Base-by-base conservation (phyloP, 352 stramenopile species). In the Globisporangium uncinulatum region DNA sequence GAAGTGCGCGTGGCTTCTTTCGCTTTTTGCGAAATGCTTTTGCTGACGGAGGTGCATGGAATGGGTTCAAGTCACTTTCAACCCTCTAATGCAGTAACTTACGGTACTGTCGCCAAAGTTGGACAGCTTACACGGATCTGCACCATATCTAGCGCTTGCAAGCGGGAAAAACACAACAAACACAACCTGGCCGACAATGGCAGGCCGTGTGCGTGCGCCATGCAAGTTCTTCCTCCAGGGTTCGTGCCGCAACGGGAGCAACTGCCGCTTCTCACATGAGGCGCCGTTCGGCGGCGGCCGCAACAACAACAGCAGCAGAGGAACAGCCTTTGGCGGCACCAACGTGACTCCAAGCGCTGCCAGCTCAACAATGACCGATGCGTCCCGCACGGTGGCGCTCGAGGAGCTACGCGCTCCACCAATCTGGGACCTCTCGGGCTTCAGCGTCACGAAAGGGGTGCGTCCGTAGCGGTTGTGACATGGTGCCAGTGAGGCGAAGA, bases 161-260 rank as follows among this genome's bases (percentile, higher is more conserved):
- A 29, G 24, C 24, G 1, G 24, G 24, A 29, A 29, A 29, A 29
- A 4, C 24, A 4, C 1, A 29, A 29, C 24, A 29, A 29, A 29
- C 24, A 29, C 24, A 29, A 29, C 24, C 24, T 29, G 1, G 24
- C 4, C 4, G 24, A 29, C 24, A 37, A 57, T 50, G 53, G 53
- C 53, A 20, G n/a, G 41, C 20, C 42, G 53, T 29, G 65, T 41
- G 8, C 45, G 47, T 5, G 62, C 67, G 66, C 75, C 67, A 42
- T 90, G 80, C 73, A 79, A 77, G 66, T 90, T 88, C 66, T 90
- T 85, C 65, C 54, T 69, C 29, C 75, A 86, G 62, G 80, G 80
- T 59, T 84, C 58, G 13, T 90, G 80, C 66, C 77, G 77, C 70
- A 88, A 88, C 54, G 80, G 80, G 64, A 71, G 62, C 63, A 74